Evolutionary conservation across 2,329 filamentous ascomycete genomes (phyloP).

Genomic region (Dactylellina drechsleri): DNA sequence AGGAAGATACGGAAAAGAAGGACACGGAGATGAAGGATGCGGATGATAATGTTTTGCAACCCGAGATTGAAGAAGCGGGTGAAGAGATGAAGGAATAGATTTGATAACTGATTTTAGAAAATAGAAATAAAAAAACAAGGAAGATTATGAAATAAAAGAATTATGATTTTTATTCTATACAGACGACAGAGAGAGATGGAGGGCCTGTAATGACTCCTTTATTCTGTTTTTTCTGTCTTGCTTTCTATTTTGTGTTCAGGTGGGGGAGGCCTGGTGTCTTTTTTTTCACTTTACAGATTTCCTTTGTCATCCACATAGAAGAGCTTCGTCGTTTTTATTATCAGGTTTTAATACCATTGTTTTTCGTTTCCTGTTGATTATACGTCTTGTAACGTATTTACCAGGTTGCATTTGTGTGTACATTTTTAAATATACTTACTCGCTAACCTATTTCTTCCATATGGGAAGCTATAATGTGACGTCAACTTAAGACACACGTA

Average conservation of each 20-base stretch:
- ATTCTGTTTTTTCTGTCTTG: constrained; percentile 24
- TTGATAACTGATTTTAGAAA: background rate
- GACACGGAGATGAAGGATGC: constrained; percentile 59
- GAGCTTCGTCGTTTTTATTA: background rate
- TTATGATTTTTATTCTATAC: constrained; percentile 13
- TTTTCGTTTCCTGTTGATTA: constrained; percentile 21
- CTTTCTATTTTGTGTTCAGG: constrained; percentile 4
- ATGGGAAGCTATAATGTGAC: background rate
- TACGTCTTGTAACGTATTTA: background rate
- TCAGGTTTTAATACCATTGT: constrained; percentile 25
- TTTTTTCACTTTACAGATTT: constrained; percentile 18
- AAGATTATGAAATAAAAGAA: constrained; percentile 12
- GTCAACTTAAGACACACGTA: background rate
- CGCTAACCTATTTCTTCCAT: too few species aligned
- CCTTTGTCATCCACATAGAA: constrained; percentile 42
- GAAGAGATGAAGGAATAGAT: constrained; percentile 50
- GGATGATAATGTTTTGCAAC: constrained; percentile 35
- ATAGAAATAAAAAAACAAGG: background rate
- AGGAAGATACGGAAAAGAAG: constrained; percentile 65
- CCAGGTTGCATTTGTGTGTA: constrained; percentile 1
- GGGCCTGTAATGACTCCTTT: background rate
- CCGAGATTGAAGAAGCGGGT: constrained; percentile 41
- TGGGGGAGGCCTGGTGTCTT: constrained; percentile 29
- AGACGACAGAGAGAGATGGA: background rate
- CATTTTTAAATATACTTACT: background rate